These are phyloP conservation scores for Mollisia scopiformis DNA, from an alignment of 2,329 filamentous ascomycete genomes.

Conservation along the genomic window DNA sequence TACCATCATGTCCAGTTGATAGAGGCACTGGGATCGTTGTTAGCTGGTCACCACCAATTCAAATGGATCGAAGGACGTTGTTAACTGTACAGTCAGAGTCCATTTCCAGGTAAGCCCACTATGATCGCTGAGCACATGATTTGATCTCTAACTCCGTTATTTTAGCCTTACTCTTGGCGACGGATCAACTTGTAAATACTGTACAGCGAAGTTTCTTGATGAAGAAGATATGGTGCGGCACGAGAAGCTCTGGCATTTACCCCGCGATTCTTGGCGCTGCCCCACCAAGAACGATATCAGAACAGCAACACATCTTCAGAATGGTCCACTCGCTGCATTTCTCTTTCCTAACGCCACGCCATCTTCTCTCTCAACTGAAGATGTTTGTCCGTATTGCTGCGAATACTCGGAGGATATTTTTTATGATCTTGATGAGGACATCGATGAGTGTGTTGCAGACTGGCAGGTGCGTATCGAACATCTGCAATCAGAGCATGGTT, in stretches of 20 bases:
- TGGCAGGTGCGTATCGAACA: background rate
- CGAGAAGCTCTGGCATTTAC: slow-evolving; percentile 1
- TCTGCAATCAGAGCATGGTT: background rate
- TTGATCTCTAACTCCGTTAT: background rate
- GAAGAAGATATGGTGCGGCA: background rate
- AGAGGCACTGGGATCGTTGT: background rate
- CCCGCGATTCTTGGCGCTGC: background rate
- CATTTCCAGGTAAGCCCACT: no score
- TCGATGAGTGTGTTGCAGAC: background rate
- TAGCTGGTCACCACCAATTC: background rate
- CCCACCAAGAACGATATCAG: background rate
- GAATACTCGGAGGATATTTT: slow-evolving; percentile 1
- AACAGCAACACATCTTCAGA: background rate
- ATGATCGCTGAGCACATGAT: background rate
- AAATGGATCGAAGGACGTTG: background rate
- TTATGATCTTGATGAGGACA: background rate
- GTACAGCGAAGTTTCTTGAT: background rate
- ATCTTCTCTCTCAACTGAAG: background rate
- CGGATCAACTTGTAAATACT: background rate
- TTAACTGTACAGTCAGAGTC: background rate
- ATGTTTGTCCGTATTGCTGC: background rate
- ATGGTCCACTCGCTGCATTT: background rate
- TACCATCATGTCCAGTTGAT: background rate
- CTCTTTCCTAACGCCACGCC: background rate
- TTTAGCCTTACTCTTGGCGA: background rate